Percentiles rank a stretch among this genome's conserved stretches.
Conservation (phyloP, 73 alveolate genomes). For the Uronychia setigera region DNA sequence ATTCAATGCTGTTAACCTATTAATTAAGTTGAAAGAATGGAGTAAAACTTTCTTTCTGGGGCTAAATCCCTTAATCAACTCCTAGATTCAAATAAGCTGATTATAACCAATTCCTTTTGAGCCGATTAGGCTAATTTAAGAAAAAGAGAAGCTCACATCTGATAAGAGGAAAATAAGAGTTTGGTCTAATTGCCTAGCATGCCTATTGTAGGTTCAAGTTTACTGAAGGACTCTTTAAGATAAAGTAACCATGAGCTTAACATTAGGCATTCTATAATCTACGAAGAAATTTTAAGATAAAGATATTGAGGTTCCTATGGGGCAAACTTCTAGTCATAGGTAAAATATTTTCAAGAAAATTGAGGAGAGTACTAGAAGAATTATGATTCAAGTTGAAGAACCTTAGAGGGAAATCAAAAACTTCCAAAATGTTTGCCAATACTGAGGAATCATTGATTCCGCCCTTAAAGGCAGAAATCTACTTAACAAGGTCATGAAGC, state of each 20-base stretch:
- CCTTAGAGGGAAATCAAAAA: neutral
- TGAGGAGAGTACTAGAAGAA: neutral
- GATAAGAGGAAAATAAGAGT: no score
- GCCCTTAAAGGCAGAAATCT: neutral
- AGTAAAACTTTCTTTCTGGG: neutral
- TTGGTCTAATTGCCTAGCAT: no score
- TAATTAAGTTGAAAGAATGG: constrained; percentile 21
- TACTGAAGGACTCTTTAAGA: no score
- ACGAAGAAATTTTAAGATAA: no score
- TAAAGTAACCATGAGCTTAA: no score
- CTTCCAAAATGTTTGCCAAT: neutral
- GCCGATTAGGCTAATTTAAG: no score
- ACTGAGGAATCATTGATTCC: neutral
- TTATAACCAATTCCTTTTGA: no score
- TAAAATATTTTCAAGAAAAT: neutral
- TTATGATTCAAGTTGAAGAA: neutral
- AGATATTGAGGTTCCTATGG: no score
- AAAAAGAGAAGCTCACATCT: no score
- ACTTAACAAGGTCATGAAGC: neutral
- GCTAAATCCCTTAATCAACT: neutral
- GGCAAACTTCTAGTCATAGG: neutral
- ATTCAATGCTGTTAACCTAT: no score
- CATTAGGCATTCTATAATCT: no score
- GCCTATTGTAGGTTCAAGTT: no score
- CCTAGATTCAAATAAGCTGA: neutral